Conservation (phyloP, 306 rosid genomes). For the Senna siamea region DNA sequence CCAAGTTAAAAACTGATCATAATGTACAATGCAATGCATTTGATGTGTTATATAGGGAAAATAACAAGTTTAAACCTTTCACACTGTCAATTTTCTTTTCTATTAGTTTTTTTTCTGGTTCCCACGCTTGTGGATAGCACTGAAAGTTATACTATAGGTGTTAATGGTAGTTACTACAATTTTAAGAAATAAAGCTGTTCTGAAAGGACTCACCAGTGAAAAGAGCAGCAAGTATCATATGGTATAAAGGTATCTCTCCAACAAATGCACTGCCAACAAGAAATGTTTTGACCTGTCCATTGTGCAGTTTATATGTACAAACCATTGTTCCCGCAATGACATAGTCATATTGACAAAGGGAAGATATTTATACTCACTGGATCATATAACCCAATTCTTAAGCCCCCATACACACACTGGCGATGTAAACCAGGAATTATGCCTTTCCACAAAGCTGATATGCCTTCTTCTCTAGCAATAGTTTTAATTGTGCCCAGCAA, state of each 20-base stretch:
- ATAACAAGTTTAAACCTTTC: not conserved
- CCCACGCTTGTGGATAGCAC: not conserved
- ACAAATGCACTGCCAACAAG: slow-evolving; percentile 84
- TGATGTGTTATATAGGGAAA: not conserved
- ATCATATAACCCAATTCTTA: slow-evolving; percentile 93
- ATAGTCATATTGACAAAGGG: slow-evolving; percentile 39
- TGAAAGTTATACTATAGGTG: not conserved
- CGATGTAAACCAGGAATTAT: slow-evolving; percentile 94
- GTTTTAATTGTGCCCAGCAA: slow-evolving; percentile 77
- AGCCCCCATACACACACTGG: slow-evolving; percentile 93
- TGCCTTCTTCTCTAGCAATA: slow-evolving; percentile 92
- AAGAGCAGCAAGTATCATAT: slow-evolving; percentile 88
- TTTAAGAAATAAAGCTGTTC: slow-evolving; percentile 2
- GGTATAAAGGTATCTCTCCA: slow-evolving; percentile 80
- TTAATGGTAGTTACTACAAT: slow-evolving; percentile 22
- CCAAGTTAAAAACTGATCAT: slow-evolving; percentile 23
- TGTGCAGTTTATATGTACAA: slow-evolving; percentile 50
- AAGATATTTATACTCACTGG: slow-evolving; percentile 76
- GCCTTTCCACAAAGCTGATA: slow-evolving; percentile 90
- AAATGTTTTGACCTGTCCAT: slow-evolving; percentile 83
- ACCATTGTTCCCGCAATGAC: slow-evolving; percentile 42
- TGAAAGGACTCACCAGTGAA: slow-evolving; percentile 74
- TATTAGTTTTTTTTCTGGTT: not conserved
- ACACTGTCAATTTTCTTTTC: not conserved
- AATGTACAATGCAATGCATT: slow-evolving; percentile 21